Evolutionary conservation across 345 rosid genomes (phyloP).

Genomic region (Brassica juncea): DNA sequence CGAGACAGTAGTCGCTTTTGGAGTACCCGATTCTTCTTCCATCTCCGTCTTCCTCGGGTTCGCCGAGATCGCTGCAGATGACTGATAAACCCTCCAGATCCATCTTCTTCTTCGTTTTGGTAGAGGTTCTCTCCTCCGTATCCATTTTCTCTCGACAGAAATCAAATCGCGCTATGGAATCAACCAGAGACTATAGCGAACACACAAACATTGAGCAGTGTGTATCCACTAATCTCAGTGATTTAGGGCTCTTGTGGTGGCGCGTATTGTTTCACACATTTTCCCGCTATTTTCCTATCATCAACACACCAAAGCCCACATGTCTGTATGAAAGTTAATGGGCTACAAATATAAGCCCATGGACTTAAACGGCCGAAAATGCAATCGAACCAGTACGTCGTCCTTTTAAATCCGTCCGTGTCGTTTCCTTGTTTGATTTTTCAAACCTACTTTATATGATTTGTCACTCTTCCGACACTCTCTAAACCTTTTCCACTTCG

Average conservation of each 20-base stretch:
- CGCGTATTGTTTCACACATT: constrained; percentile 27
- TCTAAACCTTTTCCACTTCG: constrained; percentile 44
- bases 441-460: constrained; percentile 24
- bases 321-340: background rate
- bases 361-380: background rate
- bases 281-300: constrained; percentile 32
- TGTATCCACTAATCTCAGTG: constrained; percentile 7
- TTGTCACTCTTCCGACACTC: constrained; percentile 61
- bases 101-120: constrained; percentile 40
- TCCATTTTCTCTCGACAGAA: constrained; percentile 26
- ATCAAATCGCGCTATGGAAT: background rate
- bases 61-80: constrained; percentile 71
- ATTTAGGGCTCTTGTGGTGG: constrained; percentile 38
- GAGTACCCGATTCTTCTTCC: constrained; percentile 59
- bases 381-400: background rate
- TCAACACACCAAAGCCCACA: constrained; percentile 3
- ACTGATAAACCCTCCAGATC: constrained; percentile 65
- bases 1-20: constrained; percentile 64
- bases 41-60: constrained; percentile 50
- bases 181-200: background rate
- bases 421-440: background rate
- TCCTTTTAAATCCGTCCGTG: background rate
- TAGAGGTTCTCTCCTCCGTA: constrained; percentile 36
- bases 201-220: background rate
- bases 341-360: background rate